Percentiles rank a stretch among this genome's conserved stretches.
Evolutionary conservation across 306 rosid genomes (phyloP).

Genomic region (Casuarina glauca): DNA sequence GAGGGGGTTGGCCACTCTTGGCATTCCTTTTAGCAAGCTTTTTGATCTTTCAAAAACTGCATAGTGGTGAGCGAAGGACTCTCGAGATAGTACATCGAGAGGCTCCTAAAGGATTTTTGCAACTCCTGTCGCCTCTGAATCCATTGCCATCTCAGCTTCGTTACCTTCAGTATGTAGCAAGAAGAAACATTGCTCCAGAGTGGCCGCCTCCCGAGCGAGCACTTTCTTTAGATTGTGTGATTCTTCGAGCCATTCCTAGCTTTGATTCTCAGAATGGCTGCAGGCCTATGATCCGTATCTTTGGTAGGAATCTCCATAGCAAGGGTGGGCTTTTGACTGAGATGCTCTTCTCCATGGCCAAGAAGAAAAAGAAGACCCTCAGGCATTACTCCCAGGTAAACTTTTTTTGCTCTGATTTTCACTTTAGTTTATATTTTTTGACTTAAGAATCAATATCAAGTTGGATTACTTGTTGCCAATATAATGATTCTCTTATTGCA

Average conservation of each 20-base stretch:
- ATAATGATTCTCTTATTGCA: slow-evolving; percentile 45
- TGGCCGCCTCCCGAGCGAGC: slow-evolving; percentile 98
- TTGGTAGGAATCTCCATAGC: slow-evolving; percentile 77
- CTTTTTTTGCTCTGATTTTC: not conserved
- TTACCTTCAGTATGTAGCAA: slow-evolving; percentile 82
- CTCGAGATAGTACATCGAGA: slow-evolving; percentile 93
- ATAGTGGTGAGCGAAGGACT: slow-evolving; percentile 74
- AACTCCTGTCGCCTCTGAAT: slow-evolving; percentile 79
- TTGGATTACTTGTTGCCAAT: slow-evolving; percentile 26
- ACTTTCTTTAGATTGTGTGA: slow-evolving; percentile 83
- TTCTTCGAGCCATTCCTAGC: slow-evolving; percentile 80
- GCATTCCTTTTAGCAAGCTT: slow-evolving; percentile 79
- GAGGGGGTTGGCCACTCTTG: slow-evolving; percentile 97
- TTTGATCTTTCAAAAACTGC: slow-evolving; percentile 63
- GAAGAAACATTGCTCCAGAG: slow-evolving; percentile 81
- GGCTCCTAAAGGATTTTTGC: slow-evolving; percentile 91
- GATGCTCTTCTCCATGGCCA: slow-evolving; percentile 83
- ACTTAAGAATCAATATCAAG: not conserved
- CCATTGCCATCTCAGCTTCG: slow-evolving; percentile 97
- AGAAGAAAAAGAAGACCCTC: slow-evolving; percentile 72
- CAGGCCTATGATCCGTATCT: slow-evolving; percentile 80
- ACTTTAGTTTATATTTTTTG: slow-evolving; percentile 17
- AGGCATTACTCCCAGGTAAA: slow-evolving; percentile 76
- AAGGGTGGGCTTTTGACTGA: slow-evolving; percentile 89
- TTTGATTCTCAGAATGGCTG: slow-evolving; percentile 87